Percentiles rank a stretch among this genome's conserved stretches.
Evolutionary conservation across 2,329 filamentous ascomycete species (phyloP).

Genomic region (Penicillium sp.): DNA sequence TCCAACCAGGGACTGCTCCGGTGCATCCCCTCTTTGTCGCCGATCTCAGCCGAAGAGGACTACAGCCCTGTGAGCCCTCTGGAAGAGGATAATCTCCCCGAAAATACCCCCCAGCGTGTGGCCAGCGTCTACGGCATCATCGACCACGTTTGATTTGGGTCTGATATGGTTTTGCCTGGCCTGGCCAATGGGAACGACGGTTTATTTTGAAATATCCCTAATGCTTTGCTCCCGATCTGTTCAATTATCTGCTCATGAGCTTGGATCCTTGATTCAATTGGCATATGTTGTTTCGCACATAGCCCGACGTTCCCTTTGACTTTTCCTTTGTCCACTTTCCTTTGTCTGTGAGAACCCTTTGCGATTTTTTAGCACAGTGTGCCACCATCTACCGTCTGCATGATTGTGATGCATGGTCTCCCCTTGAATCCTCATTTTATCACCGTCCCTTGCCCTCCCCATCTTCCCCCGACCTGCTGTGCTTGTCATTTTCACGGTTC

Average conservation of each 20-base stretch:
- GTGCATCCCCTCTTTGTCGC: constrained; percentile 45
- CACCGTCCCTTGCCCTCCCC: constrained; percentile 1
- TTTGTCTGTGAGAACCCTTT: constrained; percentile 8
- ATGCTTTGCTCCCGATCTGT: background rate
- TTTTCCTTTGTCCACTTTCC: constrained; percentile 19
- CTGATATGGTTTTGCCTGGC: background rate
- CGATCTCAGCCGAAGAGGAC: constrained; percentile 35
- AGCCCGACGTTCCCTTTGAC: constrained; percentile 27
- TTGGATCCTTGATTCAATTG: background rate
- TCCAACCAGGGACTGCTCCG: constrained; percentile 63
- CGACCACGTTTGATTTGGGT: constrained; percentile 16
- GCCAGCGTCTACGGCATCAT: constrained; percentile 21
- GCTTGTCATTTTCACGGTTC: constrained; percentile 6
- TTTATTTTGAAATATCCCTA: background rate
- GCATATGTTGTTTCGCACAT: constrained; percentile 1
- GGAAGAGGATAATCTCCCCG: background rate
- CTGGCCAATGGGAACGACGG: background rate
- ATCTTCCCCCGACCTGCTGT: constrained; percentile 1
- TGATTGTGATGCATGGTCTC: constrained; percentile 10
- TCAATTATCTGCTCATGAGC: background rate
- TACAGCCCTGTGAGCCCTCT: constrained; percentile 26
- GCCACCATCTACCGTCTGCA: constrained; percentile 2
- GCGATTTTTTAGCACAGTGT: constrained; percentile 3
- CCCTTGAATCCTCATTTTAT: constrained; percentile 1
- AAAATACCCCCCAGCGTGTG: constrained; percentile 61